Evolutionary conservation across 2,329 filamentous ascomycete genomes (phyloP).

Genomic region (Aspergillus oerlinghausenensis): DNA sequence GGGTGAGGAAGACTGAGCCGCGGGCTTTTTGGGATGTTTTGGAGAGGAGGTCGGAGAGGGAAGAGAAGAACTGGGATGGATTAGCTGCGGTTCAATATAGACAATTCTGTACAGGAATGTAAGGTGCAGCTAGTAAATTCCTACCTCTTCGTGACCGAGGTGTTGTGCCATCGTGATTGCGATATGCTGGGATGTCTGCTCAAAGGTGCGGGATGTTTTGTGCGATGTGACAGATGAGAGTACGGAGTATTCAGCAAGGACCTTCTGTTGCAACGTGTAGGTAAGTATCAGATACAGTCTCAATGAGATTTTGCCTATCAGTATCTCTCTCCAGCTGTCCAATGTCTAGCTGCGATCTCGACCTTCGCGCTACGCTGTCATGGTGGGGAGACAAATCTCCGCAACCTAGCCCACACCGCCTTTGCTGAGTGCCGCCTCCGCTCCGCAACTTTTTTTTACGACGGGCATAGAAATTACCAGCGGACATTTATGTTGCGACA

Average conservation of each 20-base stretch:
- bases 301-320: not conserved
- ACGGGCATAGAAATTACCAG: constrained; percentile 15
- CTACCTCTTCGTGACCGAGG: constrained; percentile 41
- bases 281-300: not conserved
- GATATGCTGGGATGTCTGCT: not conserved
- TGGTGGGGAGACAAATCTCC: constrained; percentile 10
- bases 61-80: constrained; percentile 38
- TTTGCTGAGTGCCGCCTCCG: constrained; percentile 17
- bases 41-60: constrained; percentile 36
- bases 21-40: constrained; percentile 36
- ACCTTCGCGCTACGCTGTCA: not conserved
- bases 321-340: not conserved
- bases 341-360: not conserved
- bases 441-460: constrained; percentile 13
- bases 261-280: not conserved
- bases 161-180: constrained; percentile 29
- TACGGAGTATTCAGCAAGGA: too few relatives aligned
- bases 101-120: not conserved
- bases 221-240: not conserved
- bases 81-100: constrained; percentile 1
- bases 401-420: constrained; percentile 14
- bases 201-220: not conserved
- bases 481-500: not conserved
- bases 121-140: not conserved
- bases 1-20: constrained; percentile 43